Evolutionary conservation across 495 filamentous ascomycete genomes (phyloP).

Genomic region (Penicillium turbatum): DNA sequence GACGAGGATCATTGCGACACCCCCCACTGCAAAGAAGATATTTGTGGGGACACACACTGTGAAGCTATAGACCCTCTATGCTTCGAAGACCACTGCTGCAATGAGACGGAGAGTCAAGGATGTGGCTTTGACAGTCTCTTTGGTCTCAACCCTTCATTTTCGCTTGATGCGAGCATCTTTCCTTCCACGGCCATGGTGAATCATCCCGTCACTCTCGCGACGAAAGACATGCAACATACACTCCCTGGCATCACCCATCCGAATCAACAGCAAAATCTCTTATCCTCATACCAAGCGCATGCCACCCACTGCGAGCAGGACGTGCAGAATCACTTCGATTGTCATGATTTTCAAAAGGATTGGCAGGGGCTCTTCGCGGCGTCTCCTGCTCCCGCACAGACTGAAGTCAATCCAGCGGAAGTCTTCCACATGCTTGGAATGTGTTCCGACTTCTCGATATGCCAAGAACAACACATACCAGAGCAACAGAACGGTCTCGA

Average conservation of each 20-base stretch:
- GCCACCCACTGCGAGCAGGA: slow-evolving; percentile 35
- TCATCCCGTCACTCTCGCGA: slow-evolving; percentile 13
- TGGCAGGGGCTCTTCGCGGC: slow-evolving; percentile 23
- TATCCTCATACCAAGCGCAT: slow-evolving; percentile 28
- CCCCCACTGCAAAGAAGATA: slow-evolving; percentile 15
- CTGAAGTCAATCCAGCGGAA: slow-evolving; percentile 36
- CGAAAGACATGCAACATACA: slow-evolving; percentile 22
- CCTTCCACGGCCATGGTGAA: slow-evolving; percentile 21
- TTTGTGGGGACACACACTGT: slow-evolving; percentile 24
- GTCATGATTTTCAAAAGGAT: slow-evolving; percentile 34
- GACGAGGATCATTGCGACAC: slow-evolving; percentile 32
- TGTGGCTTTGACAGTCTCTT: slow-evolving; percentile 37
- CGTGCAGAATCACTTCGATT: slow-evolving; percentile 30
- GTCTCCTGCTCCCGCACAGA: slow-evolving; percentile 25
- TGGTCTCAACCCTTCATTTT: slow-evolving; percentile 30
- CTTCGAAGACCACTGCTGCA: slow-evolving; percentile 42
- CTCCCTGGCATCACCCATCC: slow-evolving; percentile 15
- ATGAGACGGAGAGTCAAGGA: slow-evolving; percentile 18
- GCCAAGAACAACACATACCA: slow-evolving; percentile 28
- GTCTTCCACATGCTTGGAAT: slow-evolving; percentile 43
- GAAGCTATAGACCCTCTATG: slow-evolving; percentile 35
- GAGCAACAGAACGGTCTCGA: slow-evolving; percentile 16
- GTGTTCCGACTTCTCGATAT: slow-evolving; percentile 34
- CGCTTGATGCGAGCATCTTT: slow-evolving; percentile 30
- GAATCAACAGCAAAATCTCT: slow-evolving; percentile 22